A percentile compares a stretch with the other conserved stretches of the same genome.
Conservation (phyloP, 495 filamentous ascomycete genomes). For the Hyaloscypha bicolor region DNA sequence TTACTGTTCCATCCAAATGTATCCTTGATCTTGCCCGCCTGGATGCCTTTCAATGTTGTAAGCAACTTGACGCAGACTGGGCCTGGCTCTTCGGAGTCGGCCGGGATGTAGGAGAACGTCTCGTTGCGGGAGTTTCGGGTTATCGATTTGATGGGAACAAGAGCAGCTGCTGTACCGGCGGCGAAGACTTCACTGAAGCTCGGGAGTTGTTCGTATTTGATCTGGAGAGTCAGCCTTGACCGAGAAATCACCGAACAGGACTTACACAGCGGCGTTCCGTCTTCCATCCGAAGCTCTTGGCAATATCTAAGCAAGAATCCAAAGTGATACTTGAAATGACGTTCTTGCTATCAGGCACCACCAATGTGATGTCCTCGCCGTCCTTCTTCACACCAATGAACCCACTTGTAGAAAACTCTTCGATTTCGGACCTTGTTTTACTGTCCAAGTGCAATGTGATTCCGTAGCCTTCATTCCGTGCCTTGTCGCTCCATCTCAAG, state of each 20-base stretch:
- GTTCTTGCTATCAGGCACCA: slow-evolving; percentile 77
- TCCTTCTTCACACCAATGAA: slow-evolving; percentile 75
- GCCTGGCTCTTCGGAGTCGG: slow-evolving; percentile 66
- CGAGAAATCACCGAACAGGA: slow-evolving; percentile 4
- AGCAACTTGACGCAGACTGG: slow-evolving; percentile 70
- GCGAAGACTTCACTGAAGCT: slow-evolving; percentile 86
- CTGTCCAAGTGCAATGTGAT: slow-evolving; percentile 90
- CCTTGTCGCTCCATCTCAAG: slow-evolving; percentile 75
- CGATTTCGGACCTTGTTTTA: slow-evolving; percentile 73
- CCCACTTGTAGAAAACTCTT: slow-evolving; percentile 88
- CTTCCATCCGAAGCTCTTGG: slow-evolving; percentile 62
- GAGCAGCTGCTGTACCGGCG: slow-evolving; percentile 86
- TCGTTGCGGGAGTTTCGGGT: slow-evolving; percentile 63
- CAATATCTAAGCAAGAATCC: slow-evolving; percentile 70
- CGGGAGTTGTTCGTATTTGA: slow-evolving; percentile 77
- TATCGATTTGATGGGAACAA: slow-evolving; percentile 90
- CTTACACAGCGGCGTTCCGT: slow-evolving; percentile 62
- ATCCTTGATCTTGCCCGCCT: slow-evolving; percentile 77
- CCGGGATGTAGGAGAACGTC: slow-evolving; percentile 65
- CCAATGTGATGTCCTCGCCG: slow-evolving; percentile 63
- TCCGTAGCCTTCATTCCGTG: slow-evolving; percentile 70
- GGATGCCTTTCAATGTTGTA: slow-evolving; percentile 79
- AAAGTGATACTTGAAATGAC: slow-evolving; percentile 85
- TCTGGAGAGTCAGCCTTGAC: slow-evolving; percentile 39
- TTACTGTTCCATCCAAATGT: slow-evolving; percentile 69